phyloP scores from a whole-genome alignment of 495 filamentous ascomycete species.

The Neurospora discreta region DNA sequence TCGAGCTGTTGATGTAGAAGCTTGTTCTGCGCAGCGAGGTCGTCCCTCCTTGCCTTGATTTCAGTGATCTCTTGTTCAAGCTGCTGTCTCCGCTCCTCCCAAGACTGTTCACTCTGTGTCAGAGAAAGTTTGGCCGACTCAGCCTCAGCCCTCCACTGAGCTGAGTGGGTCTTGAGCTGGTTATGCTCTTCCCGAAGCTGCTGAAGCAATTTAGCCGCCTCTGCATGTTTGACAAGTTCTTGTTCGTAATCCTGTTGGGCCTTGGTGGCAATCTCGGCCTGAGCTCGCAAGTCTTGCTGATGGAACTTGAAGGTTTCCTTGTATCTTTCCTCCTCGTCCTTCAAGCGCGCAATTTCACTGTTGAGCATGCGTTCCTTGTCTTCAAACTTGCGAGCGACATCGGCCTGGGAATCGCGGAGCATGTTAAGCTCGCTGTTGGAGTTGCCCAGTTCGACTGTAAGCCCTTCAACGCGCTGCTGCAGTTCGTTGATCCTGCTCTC shows the following conservation, averaged over 20 bases:
- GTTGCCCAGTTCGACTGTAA: constrained; percentile 64
- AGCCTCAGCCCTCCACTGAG: constrained; percentile 59
- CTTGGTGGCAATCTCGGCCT: constrained; percentile 84
- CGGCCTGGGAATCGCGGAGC: constrained; percentile 65
- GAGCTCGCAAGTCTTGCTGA: constrained; percentile 81
- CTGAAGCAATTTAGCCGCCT: constrained; percentile 76
- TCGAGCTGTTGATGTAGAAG: constrained; percentile 83
- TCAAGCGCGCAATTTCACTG: constrained; percentile 66
- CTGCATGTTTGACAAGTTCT: constrained; percentile 87
- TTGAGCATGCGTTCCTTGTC: constrained; percentile 70
- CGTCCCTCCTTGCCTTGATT: constrained; percentile 63
- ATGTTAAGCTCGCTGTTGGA: constrained; percentile 70
- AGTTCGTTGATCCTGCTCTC: constrained; percentile 66
- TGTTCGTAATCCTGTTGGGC: constrained; percentile 92
- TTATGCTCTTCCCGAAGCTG: constrained; percentile 68
- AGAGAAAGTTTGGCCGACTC: constrained; percentile 72
- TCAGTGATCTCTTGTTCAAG: constrained; percentile 79
- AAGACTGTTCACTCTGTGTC: constrained; percentile 72
- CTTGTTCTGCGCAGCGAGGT: constrained; percentile 74
- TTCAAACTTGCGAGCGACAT: constrained; percentile 57
- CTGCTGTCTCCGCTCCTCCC: constrained; percentile 66
- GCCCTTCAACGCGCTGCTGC: constrained; percentile 68
- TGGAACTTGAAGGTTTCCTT: constrained; percentile 65
- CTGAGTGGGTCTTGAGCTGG: constrained; percentile 63
- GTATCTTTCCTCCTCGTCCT: constrained; percentile 75